Evolutionary conservation across 2,329 filamentous ascomycete genomes (phyloP).

Genomic region (Claviceps africana): DNA sequence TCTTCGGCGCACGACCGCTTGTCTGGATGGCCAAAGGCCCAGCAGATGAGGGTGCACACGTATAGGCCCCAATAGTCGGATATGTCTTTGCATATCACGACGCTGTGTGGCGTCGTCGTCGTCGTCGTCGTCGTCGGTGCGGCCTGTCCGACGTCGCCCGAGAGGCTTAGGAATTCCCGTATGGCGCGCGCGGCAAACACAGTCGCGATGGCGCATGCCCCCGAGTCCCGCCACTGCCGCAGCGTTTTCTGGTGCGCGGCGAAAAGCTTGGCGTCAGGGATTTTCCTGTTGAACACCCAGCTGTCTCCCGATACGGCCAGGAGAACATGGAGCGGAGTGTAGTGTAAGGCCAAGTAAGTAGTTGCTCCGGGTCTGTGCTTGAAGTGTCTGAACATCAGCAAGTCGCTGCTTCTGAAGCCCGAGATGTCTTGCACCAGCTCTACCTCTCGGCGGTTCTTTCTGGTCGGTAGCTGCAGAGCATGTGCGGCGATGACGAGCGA

Average conservation of each 20-base stretch:
- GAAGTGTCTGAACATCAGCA: slow-evolving; percentile 28
- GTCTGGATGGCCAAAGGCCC: slow-evolving; percentile 34
- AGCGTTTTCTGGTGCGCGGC: slow-evolving; percentile 33
- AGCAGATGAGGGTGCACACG: slow-evolving; percentile 43
- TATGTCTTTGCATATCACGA: slow-evolving; percentile 21
- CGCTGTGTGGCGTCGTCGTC: no score
- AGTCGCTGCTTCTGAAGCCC: slow-evolving; percentile 11
- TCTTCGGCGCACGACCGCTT: slow-evolving; percentile 9
- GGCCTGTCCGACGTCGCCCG: slow-evolving; percentile 6
- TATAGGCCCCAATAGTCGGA: slow-evolving; percentile 43
- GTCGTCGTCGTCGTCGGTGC: slow-evolving; percentile 3
- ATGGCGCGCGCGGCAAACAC: slow-evolving; percentile 39
- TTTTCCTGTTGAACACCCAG: slow-evolving; percentile 43
- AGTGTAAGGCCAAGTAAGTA: slow-evolving; percentile 41
- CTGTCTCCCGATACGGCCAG: slow-evolving; percentile 44
- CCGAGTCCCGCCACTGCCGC: slow-evolving; percentile 30
- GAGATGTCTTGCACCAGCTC: slow-evolving; percentile 13
- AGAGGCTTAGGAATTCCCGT: slow-evolving; percentile 24
- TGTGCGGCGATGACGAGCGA: slow-evolving; percentile 26
- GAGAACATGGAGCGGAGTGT: slow-evolving; percentile 44
- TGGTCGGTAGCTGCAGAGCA: slow-evolving; percentile 24
- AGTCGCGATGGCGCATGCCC: slow-evolving; percentile 30
- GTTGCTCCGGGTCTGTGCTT: slow-evolving; percentile 30
- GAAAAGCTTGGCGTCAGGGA: slow-evolving; percentile 29
- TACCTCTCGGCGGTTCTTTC: slow-evolving; percentile 15